A percentile compares a stretch with the other conserved stretches of the same genome.
phyloP scores from a whole-genome alignment of 176 grass and related monocot genomes.

The Triticum turgidum region DNA sequence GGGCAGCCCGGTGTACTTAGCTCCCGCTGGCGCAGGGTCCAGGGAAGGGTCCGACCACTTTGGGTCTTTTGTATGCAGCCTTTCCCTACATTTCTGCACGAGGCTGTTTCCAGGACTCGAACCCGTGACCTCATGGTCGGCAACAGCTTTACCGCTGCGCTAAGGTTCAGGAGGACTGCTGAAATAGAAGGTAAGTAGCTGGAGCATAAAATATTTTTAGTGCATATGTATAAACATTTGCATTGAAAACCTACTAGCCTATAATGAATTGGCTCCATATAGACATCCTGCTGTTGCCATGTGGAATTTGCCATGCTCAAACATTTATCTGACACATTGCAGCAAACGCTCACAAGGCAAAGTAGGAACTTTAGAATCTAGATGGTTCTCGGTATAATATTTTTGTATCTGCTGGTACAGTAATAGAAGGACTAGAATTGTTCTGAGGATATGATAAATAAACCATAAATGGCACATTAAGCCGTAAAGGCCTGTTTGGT shows the following conservation, averaged over 20 bases:
- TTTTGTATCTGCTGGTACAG: background rate
- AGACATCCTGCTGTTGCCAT: constrained; percentile 1
- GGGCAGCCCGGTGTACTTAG: too few relatives aligned
- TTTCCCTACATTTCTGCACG: too few relatives aligned
- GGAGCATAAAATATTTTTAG: background rate
- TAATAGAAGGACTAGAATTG: background rate
- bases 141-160: too few relatives aligned
- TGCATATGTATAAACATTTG: constrained; percentile 5
- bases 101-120: too few relatives aligned
- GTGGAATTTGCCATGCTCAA: background rate
- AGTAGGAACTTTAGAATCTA: background rate
- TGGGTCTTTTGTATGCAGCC: too few relatives aligned
- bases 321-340: background rate
- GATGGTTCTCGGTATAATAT: background rate
- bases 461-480: constrained; percentile 22
- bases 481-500: background rate
- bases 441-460: constrained; percentile 4
- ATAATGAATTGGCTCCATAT: background rate
- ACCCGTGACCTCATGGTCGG: too few relatives aligned
- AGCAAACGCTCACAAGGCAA: constrained; percentile 5
- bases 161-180: background rate
- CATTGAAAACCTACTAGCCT: background rate
- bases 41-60: too few relatives aligned
- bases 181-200: constrained; percentile 19
- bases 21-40: too few relatives aligned